Base-by-base conservation (phyloP, 2,329 filamentous ascomycete species). In the Sphaerulina vaccinii region DNA sequence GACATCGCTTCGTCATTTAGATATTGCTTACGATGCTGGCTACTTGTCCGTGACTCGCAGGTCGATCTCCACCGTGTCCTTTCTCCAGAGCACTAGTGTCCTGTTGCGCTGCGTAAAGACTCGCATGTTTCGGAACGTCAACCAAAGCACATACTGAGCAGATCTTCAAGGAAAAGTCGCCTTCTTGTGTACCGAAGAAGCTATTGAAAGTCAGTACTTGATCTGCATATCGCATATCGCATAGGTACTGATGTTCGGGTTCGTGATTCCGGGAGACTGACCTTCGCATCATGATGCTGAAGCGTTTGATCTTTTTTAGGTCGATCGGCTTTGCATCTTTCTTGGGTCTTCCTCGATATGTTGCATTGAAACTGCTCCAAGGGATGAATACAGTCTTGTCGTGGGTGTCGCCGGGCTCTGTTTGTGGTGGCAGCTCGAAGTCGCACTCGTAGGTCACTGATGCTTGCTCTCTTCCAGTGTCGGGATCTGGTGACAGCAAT, bases 261-360 rank as follows among this genome's bases (percentile, higher is more conserved):
- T 33, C n/a, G n/a, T n/a, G n/a, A n/a, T n/a, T n/a, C n/a, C n/a
- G n/a, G n/a, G n/a, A n/a, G n/a, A n/a, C n/a, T n/a, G n/a, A 89
- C 88, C 88, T 93, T 67, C 89, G 75, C 77, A 87, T 87, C 88
- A 93, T 91, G 53, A 93, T 75, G 44, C 83, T 85, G 23, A 92
- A 73, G 40, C 86, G 76, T 70, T 81, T 86, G 33, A 93, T 74
- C 37, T 74, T 73, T 41, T 73, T 74, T 56, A 79, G 62, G 60
- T 90, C 74, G 59, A 93, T 67, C 4, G 79, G 75, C 51, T 75
- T 68, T 0, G 80, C 80, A 69, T 86, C 83, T 15, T 78, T 70
- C 65, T 81, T 78, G 55, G 83, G 76, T 62, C 78, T 81, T 0
- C 89, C 89, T 3, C 88, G 76, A 69, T 90, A 93, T 1, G 85